Conservation (phyloP, 2,329 filamentous ascomycete genomes). For the Hysterium pulicare region DNA sequence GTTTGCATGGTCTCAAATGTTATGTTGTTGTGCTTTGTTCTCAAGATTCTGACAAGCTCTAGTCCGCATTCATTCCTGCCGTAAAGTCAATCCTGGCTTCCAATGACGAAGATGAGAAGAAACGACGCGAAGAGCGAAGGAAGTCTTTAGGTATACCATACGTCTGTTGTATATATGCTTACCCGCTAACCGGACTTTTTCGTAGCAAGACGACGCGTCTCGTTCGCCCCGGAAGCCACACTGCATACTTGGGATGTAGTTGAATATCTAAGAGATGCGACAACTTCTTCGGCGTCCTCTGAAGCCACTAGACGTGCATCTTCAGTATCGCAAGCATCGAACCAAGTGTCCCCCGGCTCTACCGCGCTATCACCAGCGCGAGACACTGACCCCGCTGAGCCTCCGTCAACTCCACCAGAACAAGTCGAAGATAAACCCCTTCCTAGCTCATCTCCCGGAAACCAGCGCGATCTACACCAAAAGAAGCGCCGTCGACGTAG, state of each 20-base stretch:
- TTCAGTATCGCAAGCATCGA: constrained; percentile 45
- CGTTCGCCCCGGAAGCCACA: constrained; percentile 94
- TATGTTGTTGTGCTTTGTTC: background rate
- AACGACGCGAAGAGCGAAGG: constrained; percentile 80
- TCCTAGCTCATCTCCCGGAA: constrained; percentile 58
- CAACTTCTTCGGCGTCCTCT: constrained; percentile 66
- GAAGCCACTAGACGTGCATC: constrained; percentile 75
- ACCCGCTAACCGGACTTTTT: constrained; percentile 10
- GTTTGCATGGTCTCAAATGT: constrained; percentile 48
- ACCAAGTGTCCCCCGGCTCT: constrained; percentile 18
- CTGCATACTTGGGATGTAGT: constrained; percentile 96
- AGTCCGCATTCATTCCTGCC: constrained; percentile 48
- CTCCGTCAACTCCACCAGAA: constrained; percentile 61
- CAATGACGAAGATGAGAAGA: constrained; percentile 54
- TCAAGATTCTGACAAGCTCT: constrained; percentile 16
- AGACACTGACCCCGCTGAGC: constrained; percentile 51
- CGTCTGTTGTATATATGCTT: background rate
- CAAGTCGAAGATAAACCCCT: constrained; percentile 58
- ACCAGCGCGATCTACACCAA: constrained; percentile 63
- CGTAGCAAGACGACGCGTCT: constrained; percentile 80
- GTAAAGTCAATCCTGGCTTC: constrained; percentile 57
- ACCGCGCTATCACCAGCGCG: constrained; percentile 27
- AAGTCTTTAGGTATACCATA: constrained; percentile 69
- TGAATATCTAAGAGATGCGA: constrained; percentile 83
- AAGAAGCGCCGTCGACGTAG: constrained; percentile 58